Evolutionary conservation across 1,284 basidiomycete species (phyloP).

Genomic region (Boletus semigastroideus): DNA sequence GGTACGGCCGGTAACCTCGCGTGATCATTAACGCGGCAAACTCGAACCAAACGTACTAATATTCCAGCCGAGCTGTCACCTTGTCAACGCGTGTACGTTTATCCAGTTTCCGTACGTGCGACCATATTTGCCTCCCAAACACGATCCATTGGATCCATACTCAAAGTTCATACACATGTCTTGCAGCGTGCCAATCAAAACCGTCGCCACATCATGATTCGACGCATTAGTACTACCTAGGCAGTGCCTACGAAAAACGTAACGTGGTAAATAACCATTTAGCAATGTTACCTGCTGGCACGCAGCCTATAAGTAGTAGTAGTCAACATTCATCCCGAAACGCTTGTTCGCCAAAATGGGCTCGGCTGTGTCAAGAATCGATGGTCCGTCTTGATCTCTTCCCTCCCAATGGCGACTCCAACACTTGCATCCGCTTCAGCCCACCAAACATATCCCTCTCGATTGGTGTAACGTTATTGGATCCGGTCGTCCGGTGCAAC

Average conservation of each 20-base stretch:
- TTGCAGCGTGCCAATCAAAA: background rate
- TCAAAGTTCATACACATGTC: background rate
- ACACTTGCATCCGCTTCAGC: slow-evolving; percentile 20
- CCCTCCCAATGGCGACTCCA: slow-evolving; percentile 30
- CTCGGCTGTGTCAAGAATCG: slow-evolving; percentile 15
- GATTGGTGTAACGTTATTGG: slow-evolving; percentile 28
- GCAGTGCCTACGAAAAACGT: slow-evolving; percentile 1
- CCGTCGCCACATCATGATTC: slow-evolving; percentile 1
- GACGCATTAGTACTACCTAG: background rate
- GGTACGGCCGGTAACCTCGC: slow-evolving; percentile 4
- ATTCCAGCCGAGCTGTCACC: background rate
- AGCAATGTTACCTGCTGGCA: background rate
- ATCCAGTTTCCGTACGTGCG: slow-evolving; percentile 5
- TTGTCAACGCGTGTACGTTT: slow-evolving; percentile 13
- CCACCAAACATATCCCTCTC: slow-evolving; percentile 20
- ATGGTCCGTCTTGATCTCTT: slow-evolving; percentile 26
- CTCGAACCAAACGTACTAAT: background rate
- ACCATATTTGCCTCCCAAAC: slow-evolving; percentile 6
- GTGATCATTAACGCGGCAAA: slow-evolving; percentile 9
- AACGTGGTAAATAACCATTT: background rate
- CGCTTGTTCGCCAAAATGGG: background rate
- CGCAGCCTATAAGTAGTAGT: background rate
- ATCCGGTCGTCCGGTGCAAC: slow-evolving; percentile 8
- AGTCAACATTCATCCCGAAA: background rate
- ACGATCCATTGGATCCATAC: background rate